A percentile compares a stretch with the other conserved stretches of the same genome.
phyloP scores from a whole-genome alignment of 2,329 filamentous ascomycete genomes.

The Didymella glomerata region DNA sequence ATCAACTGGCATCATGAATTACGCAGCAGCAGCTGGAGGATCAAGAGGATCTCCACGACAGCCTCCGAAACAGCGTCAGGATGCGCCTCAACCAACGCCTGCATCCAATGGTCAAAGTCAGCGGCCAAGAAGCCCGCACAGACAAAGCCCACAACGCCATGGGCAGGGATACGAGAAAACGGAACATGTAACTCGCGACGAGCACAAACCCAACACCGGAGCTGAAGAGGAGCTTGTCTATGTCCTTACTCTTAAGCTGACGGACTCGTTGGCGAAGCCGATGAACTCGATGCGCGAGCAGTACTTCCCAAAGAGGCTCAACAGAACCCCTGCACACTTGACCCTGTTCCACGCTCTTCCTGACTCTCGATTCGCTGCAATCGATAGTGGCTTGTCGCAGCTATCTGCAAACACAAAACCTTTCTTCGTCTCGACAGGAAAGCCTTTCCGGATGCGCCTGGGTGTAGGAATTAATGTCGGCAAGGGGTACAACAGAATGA shows the following conservation, averaged over 20 bases:
- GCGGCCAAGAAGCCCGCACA: constrained; percentile 6
- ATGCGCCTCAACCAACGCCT: constrained; percentile 7
- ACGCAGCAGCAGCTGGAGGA: constrained; percentile 32
- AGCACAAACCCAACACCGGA: constrained; percentile 46
- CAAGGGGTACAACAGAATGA: constrained; percentile 43
- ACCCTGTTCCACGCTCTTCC: constrained; percentile 59
- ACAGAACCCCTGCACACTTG: constrained; percentile 55
- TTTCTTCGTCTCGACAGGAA: constrained; percentile 51
- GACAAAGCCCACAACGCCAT: constrained; percentile 22
- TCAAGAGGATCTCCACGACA: constrained; percentile 10
- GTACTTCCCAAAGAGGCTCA: constrained; percentile 55
- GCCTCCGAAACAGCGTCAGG: constrained; percentile 3
- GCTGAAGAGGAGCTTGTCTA: constrained; percentile 50
- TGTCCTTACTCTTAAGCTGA: constrained; percentile 55
- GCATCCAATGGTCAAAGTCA: not conserved
- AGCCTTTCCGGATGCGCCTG: constrained; percentile 53
- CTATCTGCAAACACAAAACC: constrained; percentile 41
- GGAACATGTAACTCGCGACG: constrained; percentile 16
- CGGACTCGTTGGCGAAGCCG: constrained; percentile 48
- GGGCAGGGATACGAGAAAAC: constrained; percentile 13
- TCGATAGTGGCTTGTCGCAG: constrained; percentile 46
- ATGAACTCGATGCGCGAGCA: constrained; percentile 52
- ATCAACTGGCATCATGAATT: constrained; percentile 23
- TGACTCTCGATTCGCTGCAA: constrained; percentile 47
- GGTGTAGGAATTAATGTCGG: constrained; percentile 53